phyloP scores from a whole-genome alignment of 108 stramenopile species.

The Thalassiosira profunda region DNA sequence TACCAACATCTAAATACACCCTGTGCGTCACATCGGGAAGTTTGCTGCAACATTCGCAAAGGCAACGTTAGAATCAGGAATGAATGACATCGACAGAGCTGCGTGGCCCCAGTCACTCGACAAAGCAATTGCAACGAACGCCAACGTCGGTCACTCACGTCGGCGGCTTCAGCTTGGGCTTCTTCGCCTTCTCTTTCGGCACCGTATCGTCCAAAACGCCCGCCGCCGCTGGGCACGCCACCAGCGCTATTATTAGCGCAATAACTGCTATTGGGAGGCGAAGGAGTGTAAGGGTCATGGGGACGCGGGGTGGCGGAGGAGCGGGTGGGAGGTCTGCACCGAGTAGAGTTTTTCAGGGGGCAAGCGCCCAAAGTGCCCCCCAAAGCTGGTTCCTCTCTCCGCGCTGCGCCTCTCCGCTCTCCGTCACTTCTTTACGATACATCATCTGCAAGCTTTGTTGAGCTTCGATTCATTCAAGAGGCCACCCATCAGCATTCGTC shows the following conservation, averaged over 20 bases:
- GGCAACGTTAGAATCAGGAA: not conserved
- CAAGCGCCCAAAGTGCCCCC: too few relatives aligned
- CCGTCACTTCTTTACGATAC: too few relatives aligned
- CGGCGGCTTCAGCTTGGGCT: constrained; percentile 79
- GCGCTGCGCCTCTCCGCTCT: too few relatives aligned
- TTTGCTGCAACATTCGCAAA: constrained; percentile 36
- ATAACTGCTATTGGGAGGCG: too few relatives aligned
- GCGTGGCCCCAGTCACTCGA: not conserved
- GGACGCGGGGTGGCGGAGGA: too few relatives aligned
- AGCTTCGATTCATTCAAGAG: too few relatives aligned
- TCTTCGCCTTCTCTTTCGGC: constrained; percentile 68
- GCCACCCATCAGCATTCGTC: too few relatives aligned
- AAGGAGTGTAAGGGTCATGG: too few relatives aligned
- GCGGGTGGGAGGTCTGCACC: too few relatives aligned
- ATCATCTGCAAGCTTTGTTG: too few relatives aligned
- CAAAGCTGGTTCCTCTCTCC: too few relatives aligned
- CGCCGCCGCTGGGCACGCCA: not conserved
- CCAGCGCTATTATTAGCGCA: constrained; percentile 3
- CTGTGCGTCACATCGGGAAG: constrained; percentile 80
- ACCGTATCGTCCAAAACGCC: constrained; percentile 34
- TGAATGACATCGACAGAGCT: not conserved
- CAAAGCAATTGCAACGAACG: not conserved
- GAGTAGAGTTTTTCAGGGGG: too few relatives aligned
- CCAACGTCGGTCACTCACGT: constrained; percentile 46
- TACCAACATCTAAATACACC: constrained; percentile 76